A percentile compares a stretch with the other conserved stretches of the same genome.
These are phyloP conservation scores for Neodidymelliopsis sp. DNA, from an alignment of 2,329 filamentous ascomycete genomes.

Conservation along the genomic window DNA sequence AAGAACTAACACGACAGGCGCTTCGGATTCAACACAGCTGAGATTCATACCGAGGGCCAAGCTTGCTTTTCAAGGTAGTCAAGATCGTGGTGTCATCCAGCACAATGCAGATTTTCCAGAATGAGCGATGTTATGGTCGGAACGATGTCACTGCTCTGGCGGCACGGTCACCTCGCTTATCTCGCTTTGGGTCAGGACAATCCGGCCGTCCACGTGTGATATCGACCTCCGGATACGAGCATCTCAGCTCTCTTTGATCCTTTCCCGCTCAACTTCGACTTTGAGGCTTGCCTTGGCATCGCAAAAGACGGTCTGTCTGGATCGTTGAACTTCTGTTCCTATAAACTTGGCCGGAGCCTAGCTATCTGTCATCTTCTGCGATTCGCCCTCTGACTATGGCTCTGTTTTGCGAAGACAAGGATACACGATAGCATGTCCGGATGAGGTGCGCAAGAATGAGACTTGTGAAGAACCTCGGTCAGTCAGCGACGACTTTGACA, in stretches of 20 bases:
- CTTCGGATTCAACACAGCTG: neutral
- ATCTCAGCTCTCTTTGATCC: too few species aligned
- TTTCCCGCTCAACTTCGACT: neutral
- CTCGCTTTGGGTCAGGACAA: neutral
- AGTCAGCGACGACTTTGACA: too few species aligned
- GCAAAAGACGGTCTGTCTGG: neutral
- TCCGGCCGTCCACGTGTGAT: conserved; percentile 3
- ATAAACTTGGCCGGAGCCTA: neutral
- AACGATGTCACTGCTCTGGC: conserved; percentile 11
- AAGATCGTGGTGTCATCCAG: neutral
- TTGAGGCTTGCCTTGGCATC: conserved; percentile 7
- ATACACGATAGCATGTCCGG: too few species aligned
- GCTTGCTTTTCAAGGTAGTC: neutral
- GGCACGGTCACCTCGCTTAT: conserved; percentile 14
- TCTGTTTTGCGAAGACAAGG: too few species aligned
- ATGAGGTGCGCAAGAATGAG: too few species aligned
- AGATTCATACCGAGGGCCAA: neutral
- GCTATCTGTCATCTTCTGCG: too few species aligned
- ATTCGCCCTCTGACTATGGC: too few species aligned
- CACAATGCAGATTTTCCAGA: neutral
- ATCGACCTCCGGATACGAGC: neutral
- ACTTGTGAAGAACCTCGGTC: too few species aligned
- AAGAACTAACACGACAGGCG: neutral
- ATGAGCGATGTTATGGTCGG: conserved; percentile 1
- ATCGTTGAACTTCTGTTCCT: neutral